These are phyloP conservation scores for Tuber brumale DNA, from an alignment of 495 filamentous ascomycete species.

Conservation along the genomic window DNA sequence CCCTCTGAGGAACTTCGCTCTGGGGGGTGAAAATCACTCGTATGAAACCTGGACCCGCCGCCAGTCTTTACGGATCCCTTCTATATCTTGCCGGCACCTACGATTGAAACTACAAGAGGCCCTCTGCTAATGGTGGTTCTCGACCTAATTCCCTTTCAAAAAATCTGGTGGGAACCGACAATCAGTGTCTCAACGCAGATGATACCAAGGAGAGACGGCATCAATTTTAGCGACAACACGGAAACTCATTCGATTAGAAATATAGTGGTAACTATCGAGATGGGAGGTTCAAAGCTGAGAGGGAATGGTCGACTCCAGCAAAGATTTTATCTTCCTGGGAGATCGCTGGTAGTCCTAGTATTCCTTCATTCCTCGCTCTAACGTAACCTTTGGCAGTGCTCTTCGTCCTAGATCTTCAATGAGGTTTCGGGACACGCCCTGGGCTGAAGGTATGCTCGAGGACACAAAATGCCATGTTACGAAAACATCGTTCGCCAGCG, in stretches of 20 bases:
- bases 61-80: neutral
- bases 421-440: neutral
- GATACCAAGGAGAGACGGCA: neutral
- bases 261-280: neutral
- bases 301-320: neutral
- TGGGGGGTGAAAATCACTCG: neutral
- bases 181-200: neutral
- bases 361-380: neutral
- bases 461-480: neutral
- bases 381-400: neutral
- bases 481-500: neutral
- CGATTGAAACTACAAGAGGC: neutral
- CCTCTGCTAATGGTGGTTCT: neutral
- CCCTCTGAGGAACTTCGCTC: neutral
- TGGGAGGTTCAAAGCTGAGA: neutral
- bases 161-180: neutral
- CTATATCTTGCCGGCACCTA: neutral
- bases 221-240: neutral
- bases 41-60: neutral
- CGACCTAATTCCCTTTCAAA: neutral
- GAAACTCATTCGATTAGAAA: neutral
- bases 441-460: neutral
- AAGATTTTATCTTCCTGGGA: neutral
- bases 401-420: neutral
- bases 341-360: neutral